phyloP scores from a whole-genome alignment of 2,329 filamentous ascomycete species.

The Xylaria sp. region DNA sequence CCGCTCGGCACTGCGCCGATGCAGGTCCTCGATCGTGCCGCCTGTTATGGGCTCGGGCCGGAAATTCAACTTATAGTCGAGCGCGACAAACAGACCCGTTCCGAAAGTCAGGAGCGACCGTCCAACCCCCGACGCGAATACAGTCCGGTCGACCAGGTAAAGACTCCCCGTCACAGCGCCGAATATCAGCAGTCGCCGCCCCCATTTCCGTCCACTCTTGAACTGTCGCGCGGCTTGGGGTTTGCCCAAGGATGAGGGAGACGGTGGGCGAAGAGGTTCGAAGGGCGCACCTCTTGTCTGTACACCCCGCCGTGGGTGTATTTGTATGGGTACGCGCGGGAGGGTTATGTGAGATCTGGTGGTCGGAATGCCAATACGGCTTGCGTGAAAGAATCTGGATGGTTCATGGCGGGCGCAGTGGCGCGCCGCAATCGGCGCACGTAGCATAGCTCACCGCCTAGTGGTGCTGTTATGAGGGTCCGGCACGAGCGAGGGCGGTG shows the following conservation, averaged over 20 bases:
- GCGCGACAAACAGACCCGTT: constrained; percentile 80
- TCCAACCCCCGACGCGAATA: constrained; percentile 82
- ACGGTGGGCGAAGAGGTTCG: constrained; percentile 77
- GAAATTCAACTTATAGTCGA: constrained; percentile 98
- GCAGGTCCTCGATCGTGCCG: constrained; percentile 79
- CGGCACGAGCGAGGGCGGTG: neutral
- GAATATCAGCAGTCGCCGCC: constrained; percentile 75
- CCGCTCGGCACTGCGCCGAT: constrained; percentile 84
- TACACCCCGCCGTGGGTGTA: constrained; percentile 45
- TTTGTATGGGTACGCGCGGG: constrained; percentile 38
- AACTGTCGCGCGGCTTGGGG: constrained; percentile 78
- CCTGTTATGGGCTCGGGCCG: constrained; percentile 79
- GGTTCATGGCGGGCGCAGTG: constrained; percentile 32
- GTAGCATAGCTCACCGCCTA: constrained; percentile 37
- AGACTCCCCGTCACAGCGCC: constrained; percentile 68
- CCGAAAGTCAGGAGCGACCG: constrained; percentile 86
- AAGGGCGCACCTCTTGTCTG: constrained; percentile 56
- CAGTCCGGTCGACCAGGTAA: constrained; percentile 76
- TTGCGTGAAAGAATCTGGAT: constrained; percentile 20
- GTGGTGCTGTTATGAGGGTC: neutral
- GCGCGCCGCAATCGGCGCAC: constrained; percentile 36
- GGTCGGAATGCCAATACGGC: constrained; percentile 17
- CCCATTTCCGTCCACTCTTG: constrained; percentile 76
- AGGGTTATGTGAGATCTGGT: constrained; percentile 33
- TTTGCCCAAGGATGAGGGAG: constrained; percentile 80